phyloP scores from a whole-genome alignment of 306 rosid genomes.

The Coriaria nepalensis region DNA sequence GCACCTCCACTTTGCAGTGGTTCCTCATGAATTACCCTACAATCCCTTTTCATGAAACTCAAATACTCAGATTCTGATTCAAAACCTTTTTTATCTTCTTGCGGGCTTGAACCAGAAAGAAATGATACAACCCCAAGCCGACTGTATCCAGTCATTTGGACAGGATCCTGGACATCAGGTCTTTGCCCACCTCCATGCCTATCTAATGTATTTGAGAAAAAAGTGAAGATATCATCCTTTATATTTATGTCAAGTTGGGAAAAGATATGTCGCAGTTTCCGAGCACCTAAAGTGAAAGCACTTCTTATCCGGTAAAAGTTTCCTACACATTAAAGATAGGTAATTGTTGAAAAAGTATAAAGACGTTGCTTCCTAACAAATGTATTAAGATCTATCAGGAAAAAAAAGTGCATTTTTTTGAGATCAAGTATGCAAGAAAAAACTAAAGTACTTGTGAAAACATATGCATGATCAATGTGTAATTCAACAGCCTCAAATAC shows the following conservation, averaged over 20 bases:
- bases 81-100: slow-evolving; percentile 16
- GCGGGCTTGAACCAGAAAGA: slow-evolving; percentile 14
- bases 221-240: slow-evolving; percentile 25
- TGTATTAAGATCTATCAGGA: no score
- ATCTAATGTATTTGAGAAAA: slow-evolving; percentile 39
- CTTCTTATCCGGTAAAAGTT: slow-evolving; percentile 42
- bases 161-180: slow-evolving; percentile 36
- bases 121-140: slow-evolving; percentile 6
- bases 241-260: slow-evolving; percentile 25
- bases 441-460: no score
- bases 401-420: no score
- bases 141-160: slow-evolving; percentile 13
- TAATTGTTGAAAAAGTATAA: not conserved
- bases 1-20: slow-evolving; percentile 10
- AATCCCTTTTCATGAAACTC: slow-evolving; percentile 11
- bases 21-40: slow-evolving; percentile 12
- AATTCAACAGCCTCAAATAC: no score
- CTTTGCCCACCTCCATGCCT: slow-evolving; percentile 41
- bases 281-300: slow-evolving; percentile 46
- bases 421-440: no score
- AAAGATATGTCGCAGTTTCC: slow-evolving; percentile 32
- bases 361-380: no score
- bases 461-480: no score
- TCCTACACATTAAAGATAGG: slow-evolving; percentile 20
- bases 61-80: slow-evolving; percentile 10